Percentiles rank a stretch among this genome's conserved stretches.
Evolutionary conservation across 2,329 filamentous ascomycete genomes (phyloP).

Genomic region (Hypoxylon rubiginosum): DNA sequence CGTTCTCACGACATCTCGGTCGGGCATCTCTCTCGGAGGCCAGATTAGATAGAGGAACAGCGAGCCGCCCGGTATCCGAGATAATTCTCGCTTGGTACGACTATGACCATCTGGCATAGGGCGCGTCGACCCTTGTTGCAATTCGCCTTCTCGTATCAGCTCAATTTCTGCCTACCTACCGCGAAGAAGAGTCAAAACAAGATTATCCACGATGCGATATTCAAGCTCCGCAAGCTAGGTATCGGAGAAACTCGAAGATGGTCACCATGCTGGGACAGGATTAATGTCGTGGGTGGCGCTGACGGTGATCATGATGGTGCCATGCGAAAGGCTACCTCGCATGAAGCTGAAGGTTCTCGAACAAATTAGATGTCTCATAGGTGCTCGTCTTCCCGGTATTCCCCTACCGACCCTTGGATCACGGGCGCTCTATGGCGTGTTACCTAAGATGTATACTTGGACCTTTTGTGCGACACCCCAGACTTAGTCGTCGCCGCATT

Average conservation of each 20-base stretch:
- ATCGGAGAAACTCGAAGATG: conserved; percentile 22
- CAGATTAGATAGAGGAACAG: not conserved
- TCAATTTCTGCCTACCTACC: not conserved
- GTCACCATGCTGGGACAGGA: conserved; percentile 7
- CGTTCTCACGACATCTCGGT: not conserved
- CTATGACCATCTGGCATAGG: conserved; percentile 3
- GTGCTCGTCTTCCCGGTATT: not conserved
- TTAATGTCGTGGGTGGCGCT: conserved; percentile 5
- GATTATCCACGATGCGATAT: not conserved
- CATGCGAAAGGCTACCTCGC: conserved; percentile 5
- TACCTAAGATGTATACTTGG: not conserved
- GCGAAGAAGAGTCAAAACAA: conserved; percentile 1
- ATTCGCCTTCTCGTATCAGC: not conserved
- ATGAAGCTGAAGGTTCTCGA: conserved; percentile 16
- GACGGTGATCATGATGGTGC: conserved; percentile 3
- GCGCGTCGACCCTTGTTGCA: conserved; percentile 4
- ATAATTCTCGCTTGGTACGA: not conserved
- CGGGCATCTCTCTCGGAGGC: not conserved
- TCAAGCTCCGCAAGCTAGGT: conserved; percentile 3
- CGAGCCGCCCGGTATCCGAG: conserved; percentile 1
- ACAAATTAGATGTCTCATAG: conserved; percentile 3
- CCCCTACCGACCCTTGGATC: not conserved
- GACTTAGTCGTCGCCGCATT: conserved; percentile 3
- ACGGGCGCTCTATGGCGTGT: not conserved
- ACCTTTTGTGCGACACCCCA: conserved; percentile 19